These are phyloP conservation scores for Epichloe uncinata DNA, from an alignment of 2,329 filamentous ascomycete species.

Conservation along the genomic window DNA sequence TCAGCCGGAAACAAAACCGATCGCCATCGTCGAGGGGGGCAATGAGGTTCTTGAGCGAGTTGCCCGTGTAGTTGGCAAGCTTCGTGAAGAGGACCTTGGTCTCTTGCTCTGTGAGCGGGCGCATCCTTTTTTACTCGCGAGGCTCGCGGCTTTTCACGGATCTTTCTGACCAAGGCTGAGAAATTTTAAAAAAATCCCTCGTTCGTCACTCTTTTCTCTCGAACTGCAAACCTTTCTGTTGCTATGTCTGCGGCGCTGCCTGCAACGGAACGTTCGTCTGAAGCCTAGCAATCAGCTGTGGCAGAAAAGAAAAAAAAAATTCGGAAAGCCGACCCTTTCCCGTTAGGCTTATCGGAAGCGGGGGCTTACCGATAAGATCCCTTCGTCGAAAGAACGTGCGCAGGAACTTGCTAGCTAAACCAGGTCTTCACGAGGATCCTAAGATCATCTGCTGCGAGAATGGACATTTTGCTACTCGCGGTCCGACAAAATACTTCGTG, in stretches of 20 bases:
- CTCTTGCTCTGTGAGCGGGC: conserved; percentile 67
- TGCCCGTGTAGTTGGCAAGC: conserved; percentile 85
- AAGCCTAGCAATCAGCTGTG: not conserved
- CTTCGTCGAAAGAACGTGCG: not conserved
- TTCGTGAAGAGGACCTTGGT: conserved; percentile 79
- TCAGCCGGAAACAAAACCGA: conserved; percentile 74
- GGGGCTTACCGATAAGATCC: not conserved
- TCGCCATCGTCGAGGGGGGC: conserved; percentile 58
- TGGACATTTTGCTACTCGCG: too few species aligned
- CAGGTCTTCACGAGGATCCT: not conserved
- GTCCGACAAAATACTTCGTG: too few species aligned
- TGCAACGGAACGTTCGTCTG: not conserved
- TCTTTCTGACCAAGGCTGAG: too few species aligned
- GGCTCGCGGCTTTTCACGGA: not conserved
- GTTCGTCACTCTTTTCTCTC: not conserved
- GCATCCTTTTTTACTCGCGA: conserved; percentile 39
- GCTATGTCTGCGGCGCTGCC: not conserved
- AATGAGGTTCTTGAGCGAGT: conserved; percentile 74
- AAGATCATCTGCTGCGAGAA: too few species aligned
- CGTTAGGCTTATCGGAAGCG: conserved; percentile 2
- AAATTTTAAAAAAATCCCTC: too few species aligned
- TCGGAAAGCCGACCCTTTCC: not conserved
- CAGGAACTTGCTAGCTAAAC: not conserved
- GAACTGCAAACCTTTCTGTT: not conserved
- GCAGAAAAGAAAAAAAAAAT: conserved; percentile 1